Conservation (phyloP, 2,329 filamentous ascomycete genomes). For the Phyllosticta capitalensis region DNA sequence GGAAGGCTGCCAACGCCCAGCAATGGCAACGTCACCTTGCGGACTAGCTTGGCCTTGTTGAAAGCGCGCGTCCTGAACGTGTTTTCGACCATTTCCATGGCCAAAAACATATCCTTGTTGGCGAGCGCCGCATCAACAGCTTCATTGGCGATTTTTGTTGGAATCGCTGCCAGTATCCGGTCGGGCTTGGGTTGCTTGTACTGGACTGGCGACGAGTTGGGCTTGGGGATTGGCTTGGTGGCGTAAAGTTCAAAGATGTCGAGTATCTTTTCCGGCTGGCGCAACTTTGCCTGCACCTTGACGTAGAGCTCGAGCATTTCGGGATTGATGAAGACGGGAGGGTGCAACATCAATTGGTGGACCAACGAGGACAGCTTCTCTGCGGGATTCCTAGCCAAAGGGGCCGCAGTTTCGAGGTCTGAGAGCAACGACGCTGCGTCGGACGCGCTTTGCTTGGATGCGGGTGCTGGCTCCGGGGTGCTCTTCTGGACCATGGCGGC, state of each 20-base stretch:
- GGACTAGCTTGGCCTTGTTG: slow-evolving; percentile 56
- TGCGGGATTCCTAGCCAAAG: slow-evolving; percentile 12
- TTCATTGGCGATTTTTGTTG: slow-evolving; percentile 56
- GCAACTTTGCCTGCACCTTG: slow-evolving; percentile 62
- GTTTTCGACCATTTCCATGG: slow-evolving; percentile 64
- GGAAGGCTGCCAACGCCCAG: slow-evolving; percentile 50
- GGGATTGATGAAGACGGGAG: slow-evolving; percentile 71
- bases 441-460: not conserved
- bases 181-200: slow-evolving; percentile 51
- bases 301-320: slow-evolving; percentile 66
- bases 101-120: slow-evolving; percentile 65
- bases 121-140: slow-evolving; percentile 75
- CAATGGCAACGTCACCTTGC: slow-evolving; percentile 52
- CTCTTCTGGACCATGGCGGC: not conserved
- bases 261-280: slow-evolving; percentile 66
- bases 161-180: slow-evolving; percentile 50
- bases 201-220: slow-evolving; percentile 44
- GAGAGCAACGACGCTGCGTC: not conserved
- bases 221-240: slow-evolving; percentile 63
- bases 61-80: slow-evolving; percentile 60
- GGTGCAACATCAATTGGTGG: slow-evolving; percentile 62
- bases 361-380: slow-evolving; percentile 45
- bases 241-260: slow-evolving; percentile 74
- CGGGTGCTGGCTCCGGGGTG: not conserved
- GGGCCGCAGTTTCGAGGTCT: not conserved